These are phyloP conservation scores for Basipetospora chlamydospora DNA, from an alignment of 2,329 filamentous ascomycete species.

Conservation along the genomic window DNA sequence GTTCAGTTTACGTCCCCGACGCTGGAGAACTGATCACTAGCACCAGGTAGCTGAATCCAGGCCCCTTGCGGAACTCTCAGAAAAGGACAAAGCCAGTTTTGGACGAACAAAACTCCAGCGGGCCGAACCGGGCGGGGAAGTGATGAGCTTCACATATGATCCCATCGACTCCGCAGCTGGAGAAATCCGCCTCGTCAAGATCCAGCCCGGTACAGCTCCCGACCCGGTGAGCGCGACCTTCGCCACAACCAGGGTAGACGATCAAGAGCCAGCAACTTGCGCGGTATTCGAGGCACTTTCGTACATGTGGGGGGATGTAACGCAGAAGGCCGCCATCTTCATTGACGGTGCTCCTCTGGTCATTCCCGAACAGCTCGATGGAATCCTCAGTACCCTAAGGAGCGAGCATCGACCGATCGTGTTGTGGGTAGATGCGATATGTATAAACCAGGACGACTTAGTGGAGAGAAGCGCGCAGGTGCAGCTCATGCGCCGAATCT, in stretches of 20 bases:
- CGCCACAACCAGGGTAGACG: not conserved
- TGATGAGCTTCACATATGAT: no score
- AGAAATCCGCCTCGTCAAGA: not conserved
- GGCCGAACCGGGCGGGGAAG: no score
- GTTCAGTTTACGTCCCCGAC: no score
- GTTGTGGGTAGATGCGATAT: conserved; percentile 18
- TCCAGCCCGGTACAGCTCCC: not conserved
- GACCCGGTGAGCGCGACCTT: not conserved
- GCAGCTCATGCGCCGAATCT: conserved; percentile 15
- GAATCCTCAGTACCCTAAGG: conserved; percentile 9
- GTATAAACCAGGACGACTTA: conserved; percentile 15
- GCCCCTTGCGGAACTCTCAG: no score
- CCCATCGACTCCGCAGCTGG: not conserved
- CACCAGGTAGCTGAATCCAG: no score
- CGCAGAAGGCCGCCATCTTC: not conserved
- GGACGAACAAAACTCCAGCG: no score
- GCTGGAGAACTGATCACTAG: no score
- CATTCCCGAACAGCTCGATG: conserved; percentile 9
- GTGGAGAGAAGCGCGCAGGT: conserved; percentile 15
- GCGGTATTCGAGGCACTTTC: conserved; percentile 11
- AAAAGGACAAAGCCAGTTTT: no score
- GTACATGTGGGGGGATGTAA: conserved; percentile 11
- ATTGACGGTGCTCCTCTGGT: not conserved
- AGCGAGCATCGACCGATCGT: not conserved
- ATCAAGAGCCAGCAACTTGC: conserved; percentile 1